These are phyloP conservation scores for Naganishia onofrii DNA, from an alignment of 768 basidiomycete species.

Conservation along the genomic window DNA sequence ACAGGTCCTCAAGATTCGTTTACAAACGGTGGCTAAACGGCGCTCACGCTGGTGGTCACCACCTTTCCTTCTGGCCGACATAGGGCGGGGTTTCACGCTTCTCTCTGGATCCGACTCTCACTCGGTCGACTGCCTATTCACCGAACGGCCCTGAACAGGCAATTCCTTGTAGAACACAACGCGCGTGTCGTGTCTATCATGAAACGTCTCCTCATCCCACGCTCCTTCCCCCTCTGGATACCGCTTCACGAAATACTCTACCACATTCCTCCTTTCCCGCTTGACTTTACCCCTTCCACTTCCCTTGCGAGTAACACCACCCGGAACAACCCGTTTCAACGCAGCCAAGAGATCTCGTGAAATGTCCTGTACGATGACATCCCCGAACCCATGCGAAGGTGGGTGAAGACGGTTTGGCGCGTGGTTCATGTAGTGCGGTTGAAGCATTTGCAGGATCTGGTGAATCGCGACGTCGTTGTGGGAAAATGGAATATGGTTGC, in stretches of 20 bases:
- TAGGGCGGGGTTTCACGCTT: too few species aligned
- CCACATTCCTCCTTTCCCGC: not conserved
- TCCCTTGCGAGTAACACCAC: too few species aligned
- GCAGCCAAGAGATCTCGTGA: not conserved
- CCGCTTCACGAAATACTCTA: constrained; percentile 19
- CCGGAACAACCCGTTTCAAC: constrained; percentile 1
- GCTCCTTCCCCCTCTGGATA: not conserved
- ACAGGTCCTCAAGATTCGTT: too few species aligned
- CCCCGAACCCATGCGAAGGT: not conserved
- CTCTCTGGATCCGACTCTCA: too few species aligned
- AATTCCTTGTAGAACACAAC: not conserved
- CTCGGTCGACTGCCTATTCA: too few species aligned
- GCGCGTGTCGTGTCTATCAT: not conserved
- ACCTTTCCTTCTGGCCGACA: too few species aligned
- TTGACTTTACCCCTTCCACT: too few species aligned
- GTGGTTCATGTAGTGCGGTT: not conserved
- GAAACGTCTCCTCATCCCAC: not conserved
- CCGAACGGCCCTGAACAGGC: not conserved
- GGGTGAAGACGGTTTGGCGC: not conserved
- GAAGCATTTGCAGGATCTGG: not conserved
- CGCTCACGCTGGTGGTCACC: too few species aligned
- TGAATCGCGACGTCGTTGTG: not conserved
- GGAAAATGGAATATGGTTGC: not conserved
- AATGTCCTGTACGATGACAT: not conserved
- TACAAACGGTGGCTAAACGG: too few species aligned